Conservation (phyloP, 305 asterid species). For the Fraxinus latifolia region DNA sequence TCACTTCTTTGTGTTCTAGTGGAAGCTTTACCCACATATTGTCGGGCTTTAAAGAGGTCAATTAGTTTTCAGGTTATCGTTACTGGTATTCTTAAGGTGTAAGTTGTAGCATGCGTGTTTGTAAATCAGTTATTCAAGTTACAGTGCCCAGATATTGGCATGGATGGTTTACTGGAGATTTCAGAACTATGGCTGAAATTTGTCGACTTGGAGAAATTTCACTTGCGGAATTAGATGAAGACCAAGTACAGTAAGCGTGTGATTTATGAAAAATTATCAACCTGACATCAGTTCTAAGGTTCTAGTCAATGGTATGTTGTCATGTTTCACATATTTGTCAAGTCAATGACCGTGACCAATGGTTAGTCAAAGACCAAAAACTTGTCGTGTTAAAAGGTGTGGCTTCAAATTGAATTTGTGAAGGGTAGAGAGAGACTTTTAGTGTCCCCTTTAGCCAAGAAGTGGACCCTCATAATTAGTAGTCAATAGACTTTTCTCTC, state of each 20-base stretch:
- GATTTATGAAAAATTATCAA: neutral
- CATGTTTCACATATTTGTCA: neutral
- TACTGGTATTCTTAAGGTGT: neutral
- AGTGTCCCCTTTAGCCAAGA: neutral
- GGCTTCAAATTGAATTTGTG: neutral
- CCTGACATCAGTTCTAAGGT: neutral
- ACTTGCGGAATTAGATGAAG: neutral
- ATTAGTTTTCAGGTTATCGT: neutral
- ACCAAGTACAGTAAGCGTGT: neutral
- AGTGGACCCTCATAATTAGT: neutral
- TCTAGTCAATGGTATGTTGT: neutral
- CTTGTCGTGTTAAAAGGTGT: neutral
- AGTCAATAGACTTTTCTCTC: neutral
- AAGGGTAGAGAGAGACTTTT: neutral
- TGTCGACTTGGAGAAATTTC: neutral
- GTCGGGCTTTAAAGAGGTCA: neutral
- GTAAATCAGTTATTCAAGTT: neutral
- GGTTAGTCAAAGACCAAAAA: neutral
- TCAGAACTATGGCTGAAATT: neutral
- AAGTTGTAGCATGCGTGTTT: neutral
- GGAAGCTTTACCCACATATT: neutral
- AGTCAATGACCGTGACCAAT: neutral
- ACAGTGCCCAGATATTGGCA: neutral
- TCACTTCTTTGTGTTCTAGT: neutral
- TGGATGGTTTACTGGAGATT: neutral